Evolutionary conservation across 176 grass and related monocot species (phyloP).

Genomic region (Aechmea fasciata): DNA sequence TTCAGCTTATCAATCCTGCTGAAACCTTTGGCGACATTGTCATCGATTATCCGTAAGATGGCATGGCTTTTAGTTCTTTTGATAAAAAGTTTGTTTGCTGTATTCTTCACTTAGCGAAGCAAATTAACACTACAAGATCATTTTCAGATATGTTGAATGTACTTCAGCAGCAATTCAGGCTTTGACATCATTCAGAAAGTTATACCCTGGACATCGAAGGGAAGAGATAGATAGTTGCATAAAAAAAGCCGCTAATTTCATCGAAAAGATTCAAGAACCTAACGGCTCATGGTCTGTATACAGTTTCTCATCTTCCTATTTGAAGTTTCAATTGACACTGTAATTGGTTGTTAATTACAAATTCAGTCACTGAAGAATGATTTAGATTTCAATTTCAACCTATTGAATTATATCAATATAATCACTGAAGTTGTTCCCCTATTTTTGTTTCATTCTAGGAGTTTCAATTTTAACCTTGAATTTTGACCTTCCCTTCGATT

Average conservation of each 20-base stretch:
- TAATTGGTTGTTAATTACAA: neutral
- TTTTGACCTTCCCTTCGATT: too few species aligned
- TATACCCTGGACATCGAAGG: constrained; percentile 66
- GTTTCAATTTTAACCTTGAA: too few species aligned
- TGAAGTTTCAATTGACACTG: neutral
- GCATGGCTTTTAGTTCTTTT: constrained; percentile 7
- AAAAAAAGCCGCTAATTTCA: constrained; percentile 50
- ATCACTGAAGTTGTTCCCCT: too few species aligned
- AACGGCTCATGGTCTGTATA: constrained; percentile 88
- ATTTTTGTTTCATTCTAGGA: too few species aligned
- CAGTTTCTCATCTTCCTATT: neutral
- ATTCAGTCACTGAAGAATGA: neutral
- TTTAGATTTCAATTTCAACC: neutral
- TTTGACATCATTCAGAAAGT: constrained; percentile 75
- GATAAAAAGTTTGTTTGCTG: neutral
- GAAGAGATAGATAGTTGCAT: constrained; percentile 71
- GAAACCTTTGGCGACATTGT: constrained; percentile 93
- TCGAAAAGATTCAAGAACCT: constrained; percentile 56
- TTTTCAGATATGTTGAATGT: constrained; percentile 84
- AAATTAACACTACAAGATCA: constrained; percentile 23
- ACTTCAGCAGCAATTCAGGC: constrained; percentile 93
- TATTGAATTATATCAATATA: neutral
- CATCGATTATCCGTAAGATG: constrained; percentile 98
- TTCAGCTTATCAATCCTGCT: constrained; percentile 87
- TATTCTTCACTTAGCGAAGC: constrained; percentile 1